Conservation (phyloP, 306 rosid genomes). For the Sicyos baderoa region DNA sequence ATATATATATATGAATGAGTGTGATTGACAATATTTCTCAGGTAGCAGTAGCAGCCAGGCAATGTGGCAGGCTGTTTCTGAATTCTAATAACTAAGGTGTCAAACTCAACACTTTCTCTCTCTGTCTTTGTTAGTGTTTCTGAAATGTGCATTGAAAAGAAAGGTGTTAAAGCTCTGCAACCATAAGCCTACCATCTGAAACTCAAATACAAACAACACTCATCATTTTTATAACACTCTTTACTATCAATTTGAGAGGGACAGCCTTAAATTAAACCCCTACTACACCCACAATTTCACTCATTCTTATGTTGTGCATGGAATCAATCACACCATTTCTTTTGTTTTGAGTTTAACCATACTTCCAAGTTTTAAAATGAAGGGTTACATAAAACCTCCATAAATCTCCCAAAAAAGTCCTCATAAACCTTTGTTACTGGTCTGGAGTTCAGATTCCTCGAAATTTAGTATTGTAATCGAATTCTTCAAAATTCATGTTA, state of each 20-base stretch:
- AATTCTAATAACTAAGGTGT: constrained; percentile 15
- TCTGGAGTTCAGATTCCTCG: too few species aligned
- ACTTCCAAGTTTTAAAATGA: too few species aligned
- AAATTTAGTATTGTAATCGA: too few species aligned
- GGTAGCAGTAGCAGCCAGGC: too few species aligned
- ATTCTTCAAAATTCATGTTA: too few species aligned
- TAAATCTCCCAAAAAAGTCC: too few species aligned
- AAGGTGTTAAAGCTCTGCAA: constrained; percentile 16
- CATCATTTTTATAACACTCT: background rate
- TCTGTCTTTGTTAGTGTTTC: background rate
- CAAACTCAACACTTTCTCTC: constrained; percentile 2
- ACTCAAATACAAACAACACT: constrained; percentile 30
- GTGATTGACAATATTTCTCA: constrained; percentile 23
- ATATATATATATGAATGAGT: background rate
- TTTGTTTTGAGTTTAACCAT: too few species aligned
- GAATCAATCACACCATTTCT: too few species aligned
- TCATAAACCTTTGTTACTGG: too few species aligned
- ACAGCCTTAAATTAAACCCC: constrained; percentile 27
- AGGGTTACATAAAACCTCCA: too few species aligned
- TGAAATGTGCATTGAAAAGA: constrained; percentile 36
- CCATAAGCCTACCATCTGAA: constrained; percentile 25
- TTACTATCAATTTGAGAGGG: constrained; percentile 29
- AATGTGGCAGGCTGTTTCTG: background rate
- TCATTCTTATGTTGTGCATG: background rate
- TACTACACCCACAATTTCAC: background rate